A percentile compares a stretch with the other conserved stretches of the same genome.
Conservation (phyloP, 257 asterid genomes). For the Ajuga chamaepitys region DNA sequence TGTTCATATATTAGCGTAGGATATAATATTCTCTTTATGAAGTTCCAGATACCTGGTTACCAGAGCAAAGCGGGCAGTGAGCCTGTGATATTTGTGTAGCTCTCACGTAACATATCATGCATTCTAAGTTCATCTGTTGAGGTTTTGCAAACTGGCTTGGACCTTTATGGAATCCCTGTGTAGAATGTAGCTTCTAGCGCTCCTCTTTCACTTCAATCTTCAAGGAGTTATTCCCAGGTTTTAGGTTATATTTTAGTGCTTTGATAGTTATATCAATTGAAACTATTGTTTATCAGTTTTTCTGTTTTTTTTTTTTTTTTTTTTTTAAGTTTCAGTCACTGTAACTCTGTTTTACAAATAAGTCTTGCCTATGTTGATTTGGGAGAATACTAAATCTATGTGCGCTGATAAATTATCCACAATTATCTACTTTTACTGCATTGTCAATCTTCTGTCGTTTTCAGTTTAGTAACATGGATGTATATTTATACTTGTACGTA, state of each 20-base stretch:
- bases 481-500: neutral
- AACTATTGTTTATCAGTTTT: neutral
- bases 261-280: neutral
- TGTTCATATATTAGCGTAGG: slow-evolving; percentile 6
- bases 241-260: slow-evolving; percentile 9
- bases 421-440: slow-evolving; percentile 9
- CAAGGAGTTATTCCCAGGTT: neutral
- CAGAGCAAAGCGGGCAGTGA: neutral
- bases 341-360: neutral
- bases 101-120: neutral
- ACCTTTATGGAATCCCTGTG: neutral
- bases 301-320: slow-evolving; percentile 10
- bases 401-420: neutral
- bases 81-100: slow-evolving; percentile 7
- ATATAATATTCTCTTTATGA: neutral
- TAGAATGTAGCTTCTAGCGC: neutral
- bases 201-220: neutral
- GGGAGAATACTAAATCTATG: neutral
- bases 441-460: neutral
- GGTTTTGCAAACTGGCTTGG: neutral
- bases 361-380: neutral
- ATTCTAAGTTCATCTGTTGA: neutral
- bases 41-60: neutral
- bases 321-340: neutral
- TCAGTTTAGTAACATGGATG: neutral